Percentiles rank a stretch among this genome's conserved stretches.
Conservation (phyloP, 1,284 basidiomycete species). For the Microbotryomycetes sp. region DNA sequence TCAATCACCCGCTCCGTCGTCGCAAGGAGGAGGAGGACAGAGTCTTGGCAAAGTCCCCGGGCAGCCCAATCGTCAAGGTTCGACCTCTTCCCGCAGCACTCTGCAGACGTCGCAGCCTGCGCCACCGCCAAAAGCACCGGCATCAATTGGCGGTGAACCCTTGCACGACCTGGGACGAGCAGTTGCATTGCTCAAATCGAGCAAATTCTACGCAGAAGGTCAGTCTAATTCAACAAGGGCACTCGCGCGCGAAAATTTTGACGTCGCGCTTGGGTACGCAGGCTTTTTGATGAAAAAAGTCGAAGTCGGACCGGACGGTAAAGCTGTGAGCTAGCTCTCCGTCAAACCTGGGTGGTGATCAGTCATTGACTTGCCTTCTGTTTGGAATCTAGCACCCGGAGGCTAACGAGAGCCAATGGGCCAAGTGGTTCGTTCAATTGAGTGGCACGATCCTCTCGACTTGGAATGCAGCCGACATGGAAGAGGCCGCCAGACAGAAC, state of each 20-base stretch:
- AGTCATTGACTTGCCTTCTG: no score
- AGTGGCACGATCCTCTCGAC: conserved; percentile 31
- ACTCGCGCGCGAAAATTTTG: no score
- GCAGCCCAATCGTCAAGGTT: background rate
- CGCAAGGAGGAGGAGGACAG: background rate
- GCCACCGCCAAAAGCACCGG: background rate
- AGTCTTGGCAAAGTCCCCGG: background rate
- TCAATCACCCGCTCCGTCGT: background rate
- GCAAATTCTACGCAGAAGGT: conserved; percentile 29
- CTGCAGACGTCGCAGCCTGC: background rate
- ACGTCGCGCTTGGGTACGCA: no score
- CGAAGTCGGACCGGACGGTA: conserved; percentile 24
- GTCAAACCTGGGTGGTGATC: no score
- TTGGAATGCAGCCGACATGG: conserved; percentile 36
- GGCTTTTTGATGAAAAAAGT: conserved; percentile 31
- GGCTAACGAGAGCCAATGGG: conserved; percentile 25
- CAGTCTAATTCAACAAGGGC: background rate
- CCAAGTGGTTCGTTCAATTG: conserved; percentile 35
- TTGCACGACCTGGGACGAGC: conserved; percentile 26
- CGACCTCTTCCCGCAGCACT: background rate
- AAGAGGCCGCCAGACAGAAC: conserved; percentile 28
- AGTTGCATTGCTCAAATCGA: conserved; percentile 16
- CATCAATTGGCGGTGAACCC: conserved; percentile 28
- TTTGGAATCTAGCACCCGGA: background rate
- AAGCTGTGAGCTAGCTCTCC: background rate